Percentiles rank a stretch among this genome's conserved stretches.
These are phyloP conservation scores for Saposhnikovia divaricata DNA, from an alignment of 129 eudicot species.

Conservation along the genomic window DNA sequence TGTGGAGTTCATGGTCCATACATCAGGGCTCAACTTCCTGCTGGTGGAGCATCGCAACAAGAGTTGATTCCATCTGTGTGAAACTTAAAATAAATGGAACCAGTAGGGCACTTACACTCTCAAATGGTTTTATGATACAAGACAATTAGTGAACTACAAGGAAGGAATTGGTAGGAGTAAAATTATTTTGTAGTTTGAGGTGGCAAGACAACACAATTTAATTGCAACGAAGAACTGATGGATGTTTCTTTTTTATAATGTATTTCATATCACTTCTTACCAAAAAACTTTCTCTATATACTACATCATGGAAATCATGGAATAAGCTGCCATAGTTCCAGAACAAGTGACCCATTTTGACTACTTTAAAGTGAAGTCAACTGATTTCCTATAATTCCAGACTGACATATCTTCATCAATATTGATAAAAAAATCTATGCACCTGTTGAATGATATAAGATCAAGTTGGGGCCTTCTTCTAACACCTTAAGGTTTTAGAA, in stretches of 20 bases:
- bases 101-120: slow-evolving; percentile 7
- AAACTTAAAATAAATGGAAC: slow-evolving; percentile 30
- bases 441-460: no score
- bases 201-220: background rate
- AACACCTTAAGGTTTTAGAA: no score
- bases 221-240: background rate
- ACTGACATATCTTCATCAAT: background rate
- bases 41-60: slow-evolving; percentile 78
- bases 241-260: no score
- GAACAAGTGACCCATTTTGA: background rate
- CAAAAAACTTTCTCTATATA: no score
- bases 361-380: background rate
- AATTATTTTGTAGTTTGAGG: background rate
- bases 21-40: slow-evolving; percentile 70
- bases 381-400: background rate
- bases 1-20: slow-evolving; percentile 94
- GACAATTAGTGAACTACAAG: background rate
- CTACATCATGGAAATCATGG: background rate
- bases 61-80: slow-evolving; percentile 76
- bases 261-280: no score
- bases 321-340: background rate
- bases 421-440: no score
- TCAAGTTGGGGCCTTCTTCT: no score
- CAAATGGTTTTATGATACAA: background rate
- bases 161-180: background rate